Percentiles rank a stretch among this genome's conserved stretches.
phyloP scores from a whole-genome alignment of 345 rosid genomes.

The Populus davidiana region DNA sequence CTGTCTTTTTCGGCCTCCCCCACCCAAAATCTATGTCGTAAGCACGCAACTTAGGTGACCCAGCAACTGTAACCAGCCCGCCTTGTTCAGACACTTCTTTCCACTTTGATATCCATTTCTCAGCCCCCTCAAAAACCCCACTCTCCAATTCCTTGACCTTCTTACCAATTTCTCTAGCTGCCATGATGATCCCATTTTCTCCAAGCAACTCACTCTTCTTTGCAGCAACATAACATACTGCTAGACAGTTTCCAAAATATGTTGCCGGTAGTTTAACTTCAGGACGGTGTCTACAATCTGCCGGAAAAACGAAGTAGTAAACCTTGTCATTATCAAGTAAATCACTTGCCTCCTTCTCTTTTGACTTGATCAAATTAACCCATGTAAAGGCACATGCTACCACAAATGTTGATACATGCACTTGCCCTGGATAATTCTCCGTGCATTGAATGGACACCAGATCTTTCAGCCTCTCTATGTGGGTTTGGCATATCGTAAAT shows the following conservation, averaged over 20 bases:
- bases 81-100: not conserved
- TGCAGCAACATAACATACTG: not conserved
- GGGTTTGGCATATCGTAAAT: slow-evolving; percentile 12
- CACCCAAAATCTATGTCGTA: slow-evolving; percentile 43
- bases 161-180: slow-evolving; percentile 32
- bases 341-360: not conserved
- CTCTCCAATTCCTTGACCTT: slow-evolving; percentile 22
- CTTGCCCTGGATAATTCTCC: not conserved
- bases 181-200: slow-evolving; percentile 30
- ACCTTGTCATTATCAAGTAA: not conserved
- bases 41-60: slow-evolving; percentile 27
- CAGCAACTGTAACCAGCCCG: slow-evolving; percentile 12
- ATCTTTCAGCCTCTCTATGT: slow-evolving; percentile 21
- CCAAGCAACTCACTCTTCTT: slow-evolving; percentile 23
- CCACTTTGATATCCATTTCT: slow-evolving; percentile 13
- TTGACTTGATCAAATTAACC: slow-evolving; percentile 31
- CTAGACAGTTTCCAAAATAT: slow-evolving; percentile 42
- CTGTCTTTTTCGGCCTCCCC: slow-evolving; percentile 40
- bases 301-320: slow-evolving; percentile 19
- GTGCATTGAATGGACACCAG: not conserved
- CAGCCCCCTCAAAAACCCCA: slow-evolving; percentile 21
- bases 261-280: slow-evolving; percentile 14
- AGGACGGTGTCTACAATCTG: slow-evolving; percentile 25
- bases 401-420: slow-evolving; percentile 25
- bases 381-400: slow-evolving; percentile 32